These are phyloP conservation scores for Gossypium laxum DNA, from an alignment of 441 rosid genomes.

Conservation along the genomic window DNA sequence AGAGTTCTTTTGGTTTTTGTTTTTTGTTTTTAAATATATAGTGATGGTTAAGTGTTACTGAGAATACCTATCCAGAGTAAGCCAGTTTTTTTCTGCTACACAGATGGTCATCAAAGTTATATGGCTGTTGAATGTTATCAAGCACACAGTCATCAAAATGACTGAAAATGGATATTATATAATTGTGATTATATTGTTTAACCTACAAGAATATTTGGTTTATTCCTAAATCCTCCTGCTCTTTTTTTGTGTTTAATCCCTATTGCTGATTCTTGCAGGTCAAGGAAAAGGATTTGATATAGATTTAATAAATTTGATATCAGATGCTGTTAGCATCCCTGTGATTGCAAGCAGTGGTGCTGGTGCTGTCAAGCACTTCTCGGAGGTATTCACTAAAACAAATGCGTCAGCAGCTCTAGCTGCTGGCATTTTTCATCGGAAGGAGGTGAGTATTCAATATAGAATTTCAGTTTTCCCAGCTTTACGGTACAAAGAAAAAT, in stretches of 20 bases:
- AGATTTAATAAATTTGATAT: slow-evolving; percentile 62
- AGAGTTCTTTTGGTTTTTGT: background rate
- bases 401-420: slow-evolving; percentile 93
- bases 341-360: slow-evolving; percentile 96
- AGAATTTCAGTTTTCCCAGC: background rate
- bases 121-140: too few relatives aligned
- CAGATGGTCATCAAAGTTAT: background rate
- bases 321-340: slow-evolving; percentile 79
- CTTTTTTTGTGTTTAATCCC: background rate
- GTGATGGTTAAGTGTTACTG: background rate
- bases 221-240: background rate
- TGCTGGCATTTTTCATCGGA: slow-evolving; percentile 92
- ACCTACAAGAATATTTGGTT: background rate
- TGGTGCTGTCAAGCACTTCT: slow-evolving; percentile 64
- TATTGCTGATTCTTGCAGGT: slow-evolving; percentile 38
- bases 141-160: background rate
- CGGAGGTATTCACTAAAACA: slow-evolving; percentile 62
- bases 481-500: background rate
- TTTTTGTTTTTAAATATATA: background rate
- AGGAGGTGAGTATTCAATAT: slow-evolving; percentile 47
- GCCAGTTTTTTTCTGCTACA: background rate
- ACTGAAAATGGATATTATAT: background rate
- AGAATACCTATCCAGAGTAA: background rate
- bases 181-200: background rate
- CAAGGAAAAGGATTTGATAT: slow-evolving; percentile 85